Evolutionary conservation across 768 basidiomycete genomes (phyloP), one percentile per base, ranked within the genome.

Genomic region (Rhodocollybia butyracea): DNA sequence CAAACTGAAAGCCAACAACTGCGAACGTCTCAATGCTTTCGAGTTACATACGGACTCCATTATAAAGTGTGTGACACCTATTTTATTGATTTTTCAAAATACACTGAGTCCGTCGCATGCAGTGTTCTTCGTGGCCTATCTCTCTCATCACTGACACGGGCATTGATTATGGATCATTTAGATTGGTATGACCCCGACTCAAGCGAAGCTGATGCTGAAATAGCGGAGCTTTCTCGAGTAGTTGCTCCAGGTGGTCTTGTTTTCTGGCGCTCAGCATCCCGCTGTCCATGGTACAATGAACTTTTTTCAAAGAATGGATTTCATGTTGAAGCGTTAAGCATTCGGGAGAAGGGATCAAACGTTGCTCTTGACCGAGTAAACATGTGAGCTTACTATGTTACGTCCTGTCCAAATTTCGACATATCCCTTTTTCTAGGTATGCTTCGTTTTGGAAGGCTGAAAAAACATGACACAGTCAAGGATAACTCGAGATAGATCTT

Each of bases 111-210:
- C n/a, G n/a, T n/a, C n/a, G n/a, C n/a, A n/a, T n/a, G n/a, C 32
- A 57, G 56, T 30, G 50, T 52, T 38, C 34, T 60, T 5, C 42
- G 62, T 19, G 77, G 77, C 7, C 70, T 83, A 15, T 67, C 66
- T 0, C 59, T 70, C 17, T 65, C 63, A 10, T 75, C 75, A 2
- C 70, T 84, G 46, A 83, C 82, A 26, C 76, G 79, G 17, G 74
- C 79, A 11, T 73, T 84, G 19, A 69, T 84, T 51, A 85, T 85
- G 83, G 83, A 85, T 60, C 79, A 80, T 27, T 70, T 83, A 51
- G 80, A 81, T 60, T 76, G 73, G 69, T 74, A 76, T 39, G 59
- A 73, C 0, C 77, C 76, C 1, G 69, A 72, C 2, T 66, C 72
- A 24, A 63, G 68, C 46, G 77, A 79, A 30, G 68, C 63, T 3